phyloP scores from a whole-genome alignment of 305 asterid genomes.

The Solanum aculeatissimum region DNA sequence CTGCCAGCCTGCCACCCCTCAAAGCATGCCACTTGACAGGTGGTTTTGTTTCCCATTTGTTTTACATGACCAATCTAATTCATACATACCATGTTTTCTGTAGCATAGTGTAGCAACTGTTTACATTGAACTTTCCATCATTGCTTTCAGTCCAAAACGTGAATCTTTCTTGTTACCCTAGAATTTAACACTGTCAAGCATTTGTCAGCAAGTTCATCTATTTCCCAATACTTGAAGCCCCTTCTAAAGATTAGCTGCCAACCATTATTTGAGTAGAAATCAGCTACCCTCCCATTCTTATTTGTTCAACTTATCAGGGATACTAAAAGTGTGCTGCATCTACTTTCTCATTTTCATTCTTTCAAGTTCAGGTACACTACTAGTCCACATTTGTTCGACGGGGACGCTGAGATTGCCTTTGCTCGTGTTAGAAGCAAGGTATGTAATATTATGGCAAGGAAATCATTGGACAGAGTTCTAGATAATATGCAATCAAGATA shows the following conservation, averaged over 20 bases:
- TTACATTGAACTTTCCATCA: neutral
- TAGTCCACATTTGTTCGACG: constrained; percentile 90
- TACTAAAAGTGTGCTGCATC: neutral
- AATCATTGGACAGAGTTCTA: neutral
- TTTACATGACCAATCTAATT: neutral
- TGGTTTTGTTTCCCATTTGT: neutral
- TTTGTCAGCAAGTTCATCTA: neutral
- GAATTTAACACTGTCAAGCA: neutral
- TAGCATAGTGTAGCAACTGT: neutral
- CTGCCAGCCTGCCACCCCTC: neutral
- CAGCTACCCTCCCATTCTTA: neutral
- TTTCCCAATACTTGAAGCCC: neutral
- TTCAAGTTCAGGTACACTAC: constrained; percentile 69
- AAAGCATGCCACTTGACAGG: neutral
- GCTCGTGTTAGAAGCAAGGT: constrained; percentile 84
- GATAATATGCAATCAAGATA: neutral
- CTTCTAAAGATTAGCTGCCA: neutral
- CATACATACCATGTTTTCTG: neutral
- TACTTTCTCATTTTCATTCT: neutral
- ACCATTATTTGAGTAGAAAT: neutral
- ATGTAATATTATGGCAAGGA: constrained; percentile 3
- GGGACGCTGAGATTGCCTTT: constrained; percentile 77
- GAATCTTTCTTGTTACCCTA: neutral
- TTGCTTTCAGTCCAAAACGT: neutral
- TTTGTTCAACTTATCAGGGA: neutral